phyloP scores from a whole-genome alignment of 305 asterid species.

The Fraxinus sp. region DNA sequence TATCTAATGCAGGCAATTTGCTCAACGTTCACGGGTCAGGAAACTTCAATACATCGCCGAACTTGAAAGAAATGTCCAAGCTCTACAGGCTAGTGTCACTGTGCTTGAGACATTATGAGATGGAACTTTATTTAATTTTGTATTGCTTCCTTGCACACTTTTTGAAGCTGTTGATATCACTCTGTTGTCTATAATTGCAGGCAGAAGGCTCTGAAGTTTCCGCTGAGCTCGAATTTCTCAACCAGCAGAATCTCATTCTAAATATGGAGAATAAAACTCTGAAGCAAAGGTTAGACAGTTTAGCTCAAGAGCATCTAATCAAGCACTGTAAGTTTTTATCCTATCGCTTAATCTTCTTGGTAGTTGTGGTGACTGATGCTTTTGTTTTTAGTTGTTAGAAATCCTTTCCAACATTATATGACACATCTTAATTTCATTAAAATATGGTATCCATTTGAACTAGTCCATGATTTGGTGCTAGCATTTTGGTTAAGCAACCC shows the following conservation, averaged over 20 bases:
- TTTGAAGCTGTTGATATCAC: constrained; percentile 8
- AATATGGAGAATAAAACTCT: constrained; percentile 79
- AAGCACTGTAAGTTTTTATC: constrained; percentile 53
- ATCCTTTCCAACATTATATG: background rate
- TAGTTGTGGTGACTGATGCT: background rate
- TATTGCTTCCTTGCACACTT: background rate
- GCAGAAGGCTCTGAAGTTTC: constrained; percentile 70
- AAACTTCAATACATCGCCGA: constrained; percentile 79
- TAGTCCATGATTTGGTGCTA: background rate
- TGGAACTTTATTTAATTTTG: background rate
- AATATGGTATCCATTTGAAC: background rate
- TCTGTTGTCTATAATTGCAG: constrained; percentile 34
- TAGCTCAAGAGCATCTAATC: constrained; percentile 71
- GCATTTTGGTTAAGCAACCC: background rate
- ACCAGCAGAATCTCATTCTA: constrained; percentile 72
- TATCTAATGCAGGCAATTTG: constrained; percentile 62
- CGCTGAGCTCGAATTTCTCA: constrained; percentile 72
- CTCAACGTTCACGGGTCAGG: constrained; percentile 75
- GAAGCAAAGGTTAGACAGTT: constrained; percentile 65
- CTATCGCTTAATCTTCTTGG: background rate
- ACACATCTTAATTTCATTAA: background rate
- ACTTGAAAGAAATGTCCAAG: constrained; percentile 74
- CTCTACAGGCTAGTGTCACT: constrained; percentile 54
- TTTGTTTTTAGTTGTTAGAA: background rate
- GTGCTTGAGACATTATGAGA: background rate